phyloP scores from a whole-genome alignment of 202 grass and related monocot genomes.

The Brachypodium distachyon region DNA sequence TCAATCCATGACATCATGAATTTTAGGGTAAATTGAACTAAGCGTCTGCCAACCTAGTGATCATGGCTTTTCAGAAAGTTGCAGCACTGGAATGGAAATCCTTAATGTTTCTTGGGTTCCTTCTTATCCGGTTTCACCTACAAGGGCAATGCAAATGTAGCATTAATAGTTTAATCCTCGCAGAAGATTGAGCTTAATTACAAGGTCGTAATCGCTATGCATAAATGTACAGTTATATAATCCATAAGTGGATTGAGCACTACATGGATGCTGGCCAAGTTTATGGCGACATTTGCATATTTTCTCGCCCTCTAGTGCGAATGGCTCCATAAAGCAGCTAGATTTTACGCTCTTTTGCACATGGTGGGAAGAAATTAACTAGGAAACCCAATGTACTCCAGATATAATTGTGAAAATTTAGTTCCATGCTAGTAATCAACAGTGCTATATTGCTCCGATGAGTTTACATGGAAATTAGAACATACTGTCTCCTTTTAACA shows the following conservation, averaged over 20 bases:
- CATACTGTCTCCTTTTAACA: no score
- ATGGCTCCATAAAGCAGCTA: no score
- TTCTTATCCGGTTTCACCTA: not conserved
- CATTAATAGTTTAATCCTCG: no score
- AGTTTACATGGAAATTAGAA: not conserved
- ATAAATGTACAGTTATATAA: not conserved
- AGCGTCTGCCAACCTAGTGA: no score
- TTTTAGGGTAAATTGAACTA: no score
- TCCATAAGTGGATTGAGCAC: constrained; percentile 7
- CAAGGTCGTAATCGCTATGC: not conserved
- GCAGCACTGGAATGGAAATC: not conserved
- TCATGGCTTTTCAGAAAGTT: not conserved
- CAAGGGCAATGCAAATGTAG: not conserved
- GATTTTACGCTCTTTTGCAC: no score
- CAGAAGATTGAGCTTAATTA: no score
- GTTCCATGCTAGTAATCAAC: no score
- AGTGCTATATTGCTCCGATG: not conserved
- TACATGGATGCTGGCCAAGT: not conserved
- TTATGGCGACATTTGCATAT: not conserved
- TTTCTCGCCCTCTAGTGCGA: not conserved
- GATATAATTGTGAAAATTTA: no score
- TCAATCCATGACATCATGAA: no score
- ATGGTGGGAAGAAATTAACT: no score
- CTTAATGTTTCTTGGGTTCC: not conserved
- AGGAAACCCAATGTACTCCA: no score